phyloP scores from a whole-genome alignment of 2,329 filamentous ascomycete species.

The Diaporthe vaccinii region DNA sequence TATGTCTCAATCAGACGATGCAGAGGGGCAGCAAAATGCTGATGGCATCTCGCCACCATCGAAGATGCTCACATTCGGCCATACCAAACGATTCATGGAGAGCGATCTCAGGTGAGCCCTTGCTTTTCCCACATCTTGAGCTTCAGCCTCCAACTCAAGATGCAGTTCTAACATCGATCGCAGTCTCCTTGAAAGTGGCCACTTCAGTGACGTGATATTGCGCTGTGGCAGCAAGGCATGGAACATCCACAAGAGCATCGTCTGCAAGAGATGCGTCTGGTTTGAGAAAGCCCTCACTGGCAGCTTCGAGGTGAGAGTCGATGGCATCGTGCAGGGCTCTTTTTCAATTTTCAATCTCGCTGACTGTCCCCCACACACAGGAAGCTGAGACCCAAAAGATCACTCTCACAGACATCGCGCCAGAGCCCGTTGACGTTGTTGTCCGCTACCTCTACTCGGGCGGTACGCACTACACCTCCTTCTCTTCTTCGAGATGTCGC shows the following conservation, averaged over 20 bases:
- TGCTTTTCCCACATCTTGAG: too few species aligned
- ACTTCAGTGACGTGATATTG: neutral
- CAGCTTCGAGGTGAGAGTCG: neutral
- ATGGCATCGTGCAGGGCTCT: neutral
- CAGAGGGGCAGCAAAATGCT: neutral
- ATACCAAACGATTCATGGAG: too few species aligned
- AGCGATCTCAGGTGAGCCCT: too few species aligned
- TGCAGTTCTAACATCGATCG: neutral
- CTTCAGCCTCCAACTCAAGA: too few species aligned
- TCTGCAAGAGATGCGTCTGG: conserved; percentile 6
- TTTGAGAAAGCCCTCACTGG: conserved; percentile 7
- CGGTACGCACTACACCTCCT: neutral
- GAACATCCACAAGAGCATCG: neutral
- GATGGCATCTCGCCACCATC: neutral
- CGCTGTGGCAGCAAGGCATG: neutral
- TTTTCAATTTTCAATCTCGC: neutral
- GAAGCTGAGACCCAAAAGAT: neutral
- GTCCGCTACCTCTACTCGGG: conserved; percentile 22
- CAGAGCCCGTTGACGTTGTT: neutral
- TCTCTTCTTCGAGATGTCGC: neutral
- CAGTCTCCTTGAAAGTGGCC: conserved; percentile 9
- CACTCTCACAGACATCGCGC: neutral
- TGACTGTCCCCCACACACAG: neutral
- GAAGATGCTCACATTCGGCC: neutral
- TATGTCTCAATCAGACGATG: neutral